These are phyloP conservation scores for Lathyrus oleraceus DNA, from an alignment of 306 rosid species.

Conservation along the genomic window DNA sequence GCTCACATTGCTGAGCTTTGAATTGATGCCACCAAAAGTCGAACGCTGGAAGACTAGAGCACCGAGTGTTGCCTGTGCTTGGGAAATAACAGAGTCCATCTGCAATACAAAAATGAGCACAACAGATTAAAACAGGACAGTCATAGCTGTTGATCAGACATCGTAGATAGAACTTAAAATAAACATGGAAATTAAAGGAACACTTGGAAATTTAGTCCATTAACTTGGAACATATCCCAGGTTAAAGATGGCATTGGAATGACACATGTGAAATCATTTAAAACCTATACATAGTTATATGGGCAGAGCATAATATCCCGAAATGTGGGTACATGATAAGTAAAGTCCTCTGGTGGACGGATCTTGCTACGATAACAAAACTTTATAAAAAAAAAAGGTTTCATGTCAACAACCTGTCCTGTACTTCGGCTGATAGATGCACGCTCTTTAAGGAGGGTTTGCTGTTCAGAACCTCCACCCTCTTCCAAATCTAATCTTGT, in stretches of 20 bases:
- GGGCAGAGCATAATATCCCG: neutral
- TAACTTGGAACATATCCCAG: neutral
- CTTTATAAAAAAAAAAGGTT: conserved; percentile 25
- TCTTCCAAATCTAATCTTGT: conserved; percentile 90
- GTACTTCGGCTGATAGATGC: conserved; percentile 85
- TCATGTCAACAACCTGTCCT: conserved; percentile 70
- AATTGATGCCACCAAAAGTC: conserved; percentile 90
- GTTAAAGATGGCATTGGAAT: neutral
- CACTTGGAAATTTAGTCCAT: neutral
- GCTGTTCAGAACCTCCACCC: conserved; percentile 65
- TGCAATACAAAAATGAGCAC: conserved; percentile 34
- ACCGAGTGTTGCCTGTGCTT: conserved; percentile 95
- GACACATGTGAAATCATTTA: neutral
- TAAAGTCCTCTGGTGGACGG: neutral
- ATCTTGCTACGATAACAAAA: neutral
- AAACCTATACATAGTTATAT: neutral
- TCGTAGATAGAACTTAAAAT: neutral
- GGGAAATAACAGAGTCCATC: conserved; percentile 92
- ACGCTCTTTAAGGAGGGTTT: conserved; percentile 77
- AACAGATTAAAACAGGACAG: conserved; percentile 25
- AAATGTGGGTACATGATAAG: neutral
- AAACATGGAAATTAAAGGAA: neutral
- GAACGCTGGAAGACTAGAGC: conserved; percentile 90
- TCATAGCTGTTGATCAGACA: neutral
- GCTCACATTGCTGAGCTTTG: conserved; percentile 90